phyloP scores from a whole-genome alignment of 495 filamentous ascomycete species.

The Penicillium nucicola region DNA sequence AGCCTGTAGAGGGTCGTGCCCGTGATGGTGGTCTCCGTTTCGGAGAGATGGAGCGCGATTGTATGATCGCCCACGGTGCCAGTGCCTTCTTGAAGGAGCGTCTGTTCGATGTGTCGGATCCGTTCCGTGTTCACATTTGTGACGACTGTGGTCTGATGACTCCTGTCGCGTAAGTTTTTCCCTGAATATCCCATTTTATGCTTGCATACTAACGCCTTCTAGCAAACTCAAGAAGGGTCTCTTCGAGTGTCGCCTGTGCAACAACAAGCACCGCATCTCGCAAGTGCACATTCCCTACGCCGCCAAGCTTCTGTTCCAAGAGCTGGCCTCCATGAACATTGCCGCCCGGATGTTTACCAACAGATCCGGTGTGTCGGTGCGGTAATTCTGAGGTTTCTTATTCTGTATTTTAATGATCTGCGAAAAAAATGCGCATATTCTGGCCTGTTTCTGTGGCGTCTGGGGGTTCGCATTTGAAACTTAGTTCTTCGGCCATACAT shows the following conservation, averaged over 20 bases:
- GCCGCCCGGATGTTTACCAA: constrained; percentile 94
- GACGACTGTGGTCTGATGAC: constrained; percentile 99
- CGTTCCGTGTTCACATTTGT: constrained; percentile 97
- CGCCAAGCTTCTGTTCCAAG: constrained; percentile 97
- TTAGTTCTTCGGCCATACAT: constrained; percentile 25
- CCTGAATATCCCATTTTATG: constrained; percentile 1
- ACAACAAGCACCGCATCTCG: constrained; percentile 97
- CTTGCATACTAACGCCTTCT: constrained; percentile 20
- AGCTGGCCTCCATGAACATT: constrained; percentile 97
- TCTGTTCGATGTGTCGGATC: constrained; percentile 94
- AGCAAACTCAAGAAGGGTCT: constrained; percentile 93
- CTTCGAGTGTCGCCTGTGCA: constrained; percentile 95
- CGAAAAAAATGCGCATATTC: constrained; percentile 24
- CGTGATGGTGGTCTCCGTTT: constrained; percentile 97
- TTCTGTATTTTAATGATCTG: constrained; percentile 30
- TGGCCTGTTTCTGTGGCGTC: constrained; percentile 27
- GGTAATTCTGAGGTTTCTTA: constrained; percentile 20
- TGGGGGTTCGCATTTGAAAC: constrained; percentile 19
- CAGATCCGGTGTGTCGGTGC: constrained; percentile 48
- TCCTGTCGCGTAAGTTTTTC: constrained; percentile 84
- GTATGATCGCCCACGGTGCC: constrained; percentile 98
- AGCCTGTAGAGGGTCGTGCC: constrained; percentile 98
- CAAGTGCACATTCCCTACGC: constrained; percentile 98
- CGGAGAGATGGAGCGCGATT: constrained; percentile 99
- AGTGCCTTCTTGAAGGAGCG: constrained; percentile 96